Conservation (phyloP, 306 rosid genomes). For the Lupinus albus region DNA sequence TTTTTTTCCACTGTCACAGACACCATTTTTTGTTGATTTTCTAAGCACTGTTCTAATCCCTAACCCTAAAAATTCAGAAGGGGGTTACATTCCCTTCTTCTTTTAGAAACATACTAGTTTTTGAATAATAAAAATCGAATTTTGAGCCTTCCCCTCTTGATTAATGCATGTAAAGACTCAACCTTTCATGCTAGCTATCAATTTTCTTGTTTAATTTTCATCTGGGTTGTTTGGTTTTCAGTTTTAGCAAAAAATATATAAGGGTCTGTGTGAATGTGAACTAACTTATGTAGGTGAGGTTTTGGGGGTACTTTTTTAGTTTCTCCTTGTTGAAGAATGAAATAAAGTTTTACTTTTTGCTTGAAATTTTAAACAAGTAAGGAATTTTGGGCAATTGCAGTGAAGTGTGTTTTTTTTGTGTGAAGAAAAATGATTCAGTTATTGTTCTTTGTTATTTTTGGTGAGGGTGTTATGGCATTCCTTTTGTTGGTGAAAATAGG, state of each 20-base stretch:
- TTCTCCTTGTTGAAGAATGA: slow-evolving; percentile 26
- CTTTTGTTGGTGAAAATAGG: slow-evolving; percentile 83
- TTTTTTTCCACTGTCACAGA: no score
- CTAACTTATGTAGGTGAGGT: slow-evolving; percentile 11
- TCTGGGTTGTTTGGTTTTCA: slow-evolving; percentile 31
- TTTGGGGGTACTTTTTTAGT: background rate
- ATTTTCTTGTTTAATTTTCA: slow-evolving; percentile 28
- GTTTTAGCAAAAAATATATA: slow-evolving; percentile 27
- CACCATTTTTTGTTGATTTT: no score
- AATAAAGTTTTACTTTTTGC: slow-evolving; percentile 23
- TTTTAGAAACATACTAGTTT: background rate
- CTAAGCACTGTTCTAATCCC: background rate
- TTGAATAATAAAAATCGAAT: slow-evolving; percentile 3
- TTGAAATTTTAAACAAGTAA: slow-evolving; percentile 21
- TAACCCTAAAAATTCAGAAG: background rate
- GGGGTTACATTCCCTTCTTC: slow-evolving; percentile 5
- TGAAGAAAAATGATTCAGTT: slow-evolving; percentile 71
- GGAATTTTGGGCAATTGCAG: slow-evolving; percentile 33
- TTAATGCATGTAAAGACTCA: slow-evolving; percentile 34
- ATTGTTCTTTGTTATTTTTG: slow-evolving; percentile 77
- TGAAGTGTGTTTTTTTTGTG: background rate
- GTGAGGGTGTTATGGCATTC: slow-evolving; percentile 69
- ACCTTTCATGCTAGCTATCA: slow-evolving; percentile 25
- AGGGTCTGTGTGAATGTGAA: slow-evolving; percentile 18
- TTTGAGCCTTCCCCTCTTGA: slow-evolving; percentile 19